Conservation (phyloP, 768 basidiomycete species). For the Boletus pseudopeckii region DNA sequence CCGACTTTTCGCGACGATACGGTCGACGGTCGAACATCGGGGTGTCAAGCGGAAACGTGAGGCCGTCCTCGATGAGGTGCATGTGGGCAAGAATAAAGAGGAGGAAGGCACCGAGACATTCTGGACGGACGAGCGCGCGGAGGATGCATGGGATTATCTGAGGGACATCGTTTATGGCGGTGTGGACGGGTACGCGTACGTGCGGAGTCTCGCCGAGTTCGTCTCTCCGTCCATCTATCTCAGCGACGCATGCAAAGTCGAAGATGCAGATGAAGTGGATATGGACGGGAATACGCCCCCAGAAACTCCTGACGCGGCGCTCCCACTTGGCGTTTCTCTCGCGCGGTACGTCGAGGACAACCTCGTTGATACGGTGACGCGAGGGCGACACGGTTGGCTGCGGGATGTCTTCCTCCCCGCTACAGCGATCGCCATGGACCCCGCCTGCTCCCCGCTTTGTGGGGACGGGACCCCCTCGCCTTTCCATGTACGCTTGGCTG, state of each 20-base stretch:
- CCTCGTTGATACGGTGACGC: slow-evolving; percentile 40
- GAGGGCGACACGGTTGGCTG: slow-evolving; percentile 38
- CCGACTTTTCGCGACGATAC: slow-evolving; percentile 35
- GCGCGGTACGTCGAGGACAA: slow-evolving; percentile 40
- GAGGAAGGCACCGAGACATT: slow-evolving; percentile 31
- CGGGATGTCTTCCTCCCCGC: slow-evolving; percentile 25
- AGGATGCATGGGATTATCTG: slow-evolving; percentile 63
- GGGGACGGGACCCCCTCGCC: not conserved
- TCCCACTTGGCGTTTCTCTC: slow-evolving; percentile 34
- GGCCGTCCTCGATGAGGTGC: slow-evolving; percentile 4
- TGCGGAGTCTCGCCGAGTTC: slow-evolving; percentile 75
- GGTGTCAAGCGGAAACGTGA: slow-evolving; percentile 15
- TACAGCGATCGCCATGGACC: not conserved
- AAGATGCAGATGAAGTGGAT: not conserved
- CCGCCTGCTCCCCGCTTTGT: not conserved
- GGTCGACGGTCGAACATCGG: slow-evolving; percentile 34
- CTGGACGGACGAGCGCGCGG: slow-evolving; percentile 48
- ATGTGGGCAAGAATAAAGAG: not conserved
- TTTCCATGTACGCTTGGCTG: slow-evolving; percentile 7
- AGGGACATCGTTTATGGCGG: slow-evolving; percentile 79
- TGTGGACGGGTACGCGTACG: slow-evolving; percentile 70
- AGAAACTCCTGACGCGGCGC: not conserved
- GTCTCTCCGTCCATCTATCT: slow-evolving; percentile 34
- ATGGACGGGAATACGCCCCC: not conserved
- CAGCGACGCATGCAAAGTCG: not conserved